Evolutionary conservation across 1,139 yeast genomes (phyloP).

Genomic region (Kurtzmaniella natalensis): DNA sequence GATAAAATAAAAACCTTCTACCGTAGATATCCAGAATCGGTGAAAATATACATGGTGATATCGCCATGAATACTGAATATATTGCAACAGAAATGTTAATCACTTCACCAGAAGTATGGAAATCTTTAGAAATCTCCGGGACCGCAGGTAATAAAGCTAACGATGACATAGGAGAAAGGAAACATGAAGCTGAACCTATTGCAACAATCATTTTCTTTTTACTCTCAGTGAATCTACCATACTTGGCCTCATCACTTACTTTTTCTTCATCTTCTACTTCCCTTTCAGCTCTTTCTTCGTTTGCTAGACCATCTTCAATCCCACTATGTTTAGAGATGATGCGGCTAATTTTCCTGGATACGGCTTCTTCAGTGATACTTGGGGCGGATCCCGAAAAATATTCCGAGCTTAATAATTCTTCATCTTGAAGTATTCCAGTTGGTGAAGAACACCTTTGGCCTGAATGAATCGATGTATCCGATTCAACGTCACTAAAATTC

Average conservation of each 20-base stretch:
- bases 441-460: too few relatives aligned
- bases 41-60: conserved; percentile 44
- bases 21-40: conserved; percentile 52
- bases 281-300: neutral
- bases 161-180: conserved; percentile 40
- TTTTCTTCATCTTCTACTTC: neutral
- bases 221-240: conserved; percentile 1
- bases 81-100: conserved; percentile 48
- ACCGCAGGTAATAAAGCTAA: conserved; percentile 48
- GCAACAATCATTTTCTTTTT: conserved; percentile 9
- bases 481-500: too few relatives aligned
- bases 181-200: conserved; percentile 20
- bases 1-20: conserved; percentile 35
- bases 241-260: conserved; percentile 1
- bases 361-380: conserved; percentile 17
- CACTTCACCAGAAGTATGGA: conserved; percentile 38
- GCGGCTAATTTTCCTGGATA: conserved; percentile 13
- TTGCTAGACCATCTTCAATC: neutral
- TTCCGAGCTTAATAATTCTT: too few relatives aligned
- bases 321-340: conserved; percentile 14
- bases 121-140: conserved; percentile 34
- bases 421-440: too few relatives aligned
- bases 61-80: conserved; percentile 46
- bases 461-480: too few relatives aligned
- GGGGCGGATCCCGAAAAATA: conserved; percentile 4